Evolutionary conservation across 1,284 basidiomycete species (phyloP), one percentile per base, ranked within the genome.

Genomic region (Cystobasidiaceae sp.): DNA sequence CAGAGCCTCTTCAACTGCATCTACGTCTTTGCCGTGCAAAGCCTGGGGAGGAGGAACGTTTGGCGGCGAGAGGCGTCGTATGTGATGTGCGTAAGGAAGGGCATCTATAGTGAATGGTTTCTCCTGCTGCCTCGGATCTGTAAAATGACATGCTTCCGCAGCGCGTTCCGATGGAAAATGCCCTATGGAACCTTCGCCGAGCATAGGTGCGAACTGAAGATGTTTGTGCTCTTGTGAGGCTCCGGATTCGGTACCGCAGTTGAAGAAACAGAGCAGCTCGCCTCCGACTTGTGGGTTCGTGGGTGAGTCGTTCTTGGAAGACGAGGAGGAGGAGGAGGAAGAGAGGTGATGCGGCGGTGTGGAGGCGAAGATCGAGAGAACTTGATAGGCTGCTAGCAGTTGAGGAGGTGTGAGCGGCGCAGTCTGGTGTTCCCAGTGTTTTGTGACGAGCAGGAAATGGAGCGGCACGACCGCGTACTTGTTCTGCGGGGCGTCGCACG

Each of bases 381-480:
- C 25, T 41, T 56, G 54, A 19, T 69, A 71, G 17, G 72, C 51
- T 2, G 73, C 67, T 19, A 67, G 54, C 3, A 72, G 55, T 32
- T 74, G 70, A 5, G 59, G 44, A 1, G 73, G 73, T 3, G 71
- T 69, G 6, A 73, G 56, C 8, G 73, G 73, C 2, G 62, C 43
- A n/a, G 62, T 67, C 46, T 74, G 73, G 6, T 66, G 62, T 48
- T 63, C 69, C 30, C 70, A 73, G 3, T 71, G 67, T 28, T 71
- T 72, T 0, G 73, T 74, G 1, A 74, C 73, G 27, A 74, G 61
- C 6, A 74, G 67, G 55, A 73, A 73, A 48, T 74, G 73, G 13
- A 71, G 66, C 2, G 73, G 72, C 0, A 70, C 69, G 4, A 74
- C 71, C 59, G 72, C 73, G 58, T 69, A 73, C 66, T 74, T 74